phyloP scores from a whole-genome alignment of 768 basidiomycete genomes.

The Mycena galericulata region DNA sequence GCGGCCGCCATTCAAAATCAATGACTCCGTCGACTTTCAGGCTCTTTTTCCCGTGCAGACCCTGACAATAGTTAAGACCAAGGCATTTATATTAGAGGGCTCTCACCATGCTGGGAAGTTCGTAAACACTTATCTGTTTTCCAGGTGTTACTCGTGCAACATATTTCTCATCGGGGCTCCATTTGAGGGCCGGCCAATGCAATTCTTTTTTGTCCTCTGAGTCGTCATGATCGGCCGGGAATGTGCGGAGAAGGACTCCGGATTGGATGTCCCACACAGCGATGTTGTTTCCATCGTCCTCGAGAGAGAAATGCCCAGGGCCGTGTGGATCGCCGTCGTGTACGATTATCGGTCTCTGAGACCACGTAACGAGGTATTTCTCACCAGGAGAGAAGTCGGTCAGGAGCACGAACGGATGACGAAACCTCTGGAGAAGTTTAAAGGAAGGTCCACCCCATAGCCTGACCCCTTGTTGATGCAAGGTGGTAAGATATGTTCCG shows the following conservation, averaged over 20 bases:
- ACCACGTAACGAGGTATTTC: constrained; percentile 96
- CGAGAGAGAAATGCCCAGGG: constrained; percentile 85
- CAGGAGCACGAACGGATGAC: constrained; percentile 94
- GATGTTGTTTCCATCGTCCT: constrained; percentile 95
- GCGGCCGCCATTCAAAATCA: constrained; percentile 98
- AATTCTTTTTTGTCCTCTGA: constrained; percentile 80
- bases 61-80: constrained; percentile 44
- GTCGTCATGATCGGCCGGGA: constrained; percentile 71
- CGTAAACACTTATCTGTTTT: constrained; percentile 95
- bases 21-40: constrained; percentile 96
- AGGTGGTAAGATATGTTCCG: constrained; percentile 91
- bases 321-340: constrained; percentile 84
- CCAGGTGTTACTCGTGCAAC: constrained; percentile 89
- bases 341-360: constrained; percentile 89
- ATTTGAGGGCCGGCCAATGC: constrained; percentile 95
- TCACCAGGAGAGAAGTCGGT: constrained; percentile 98
- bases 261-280: constrained; percentile 98
- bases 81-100: too few relatives aligned
- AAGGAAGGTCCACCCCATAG: constrained; percentile 94
- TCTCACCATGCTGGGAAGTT: constrained; percentile 79
- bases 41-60: constrained; percentile 93
- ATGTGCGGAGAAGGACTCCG: constrained; percentile 91
- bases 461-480: constrained; percentile 94
- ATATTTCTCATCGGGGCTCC: constrained; percentile 96
- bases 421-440: constrained; percentile 88